Evolutionary conservation across 306 rosid genomes (phyloP).

Genomic region (Benincasa hispida): DNA sequence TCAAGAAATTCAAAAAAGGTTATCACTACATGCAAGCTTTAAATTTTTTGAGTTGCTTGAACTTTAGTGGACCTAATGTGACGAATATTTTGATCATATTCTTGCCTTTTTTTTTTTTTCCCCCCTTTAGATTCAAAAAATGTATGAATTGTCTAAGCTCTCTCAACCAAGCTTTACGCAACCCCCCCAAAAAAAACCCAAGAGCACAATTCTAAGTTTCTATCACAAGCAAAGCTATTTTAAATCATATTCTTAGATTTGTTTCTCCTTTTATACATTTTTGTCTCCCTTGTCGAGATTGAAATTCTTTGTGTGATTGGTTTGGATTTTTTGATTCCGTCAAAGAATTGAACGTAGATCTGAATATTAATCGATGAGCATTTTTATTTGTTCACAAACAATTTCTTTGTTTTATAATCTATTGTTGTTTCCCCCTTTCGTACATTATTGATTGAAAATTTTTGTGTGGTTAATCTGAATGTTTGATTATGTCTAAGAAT

Average conservation of each 20-base stretch:
- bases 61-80: neutral
- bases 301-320: neutral
- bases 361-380: neutral
- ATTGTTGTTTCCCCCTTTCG: too few species aligned
- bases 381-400: neutral
- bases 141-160: neutral
- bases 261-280: neutral
- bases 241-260: neutral
- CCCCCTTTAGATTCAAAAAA: neutral
- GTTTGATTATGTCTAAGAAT: too few species aligned
- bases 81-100: neutral
- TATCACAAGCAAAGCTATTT: neutral
- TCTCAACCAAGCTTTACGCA: slow-evolving; percentile 6
- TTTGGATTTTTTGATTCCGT: neutral
- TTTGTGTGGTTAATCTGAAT: too few species aligned
- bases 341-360: neutral
- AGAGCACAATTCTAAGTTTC: neutral
- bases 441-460: too few species aligned
- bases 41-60: neutral
- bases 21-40: neutral
- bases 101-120: neutral
- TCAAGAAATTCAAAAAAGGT: neutral
- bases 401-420: neutral
- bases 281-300: neutral
- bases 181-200: neutral